Percentiles rank a stretch among this genome's conserved stretches.
These are phyloP conservation scores for Solanum gracilifrons DNA, from an alignment of 257 asterid genomes.

Conservation along the genomic window DNA sequence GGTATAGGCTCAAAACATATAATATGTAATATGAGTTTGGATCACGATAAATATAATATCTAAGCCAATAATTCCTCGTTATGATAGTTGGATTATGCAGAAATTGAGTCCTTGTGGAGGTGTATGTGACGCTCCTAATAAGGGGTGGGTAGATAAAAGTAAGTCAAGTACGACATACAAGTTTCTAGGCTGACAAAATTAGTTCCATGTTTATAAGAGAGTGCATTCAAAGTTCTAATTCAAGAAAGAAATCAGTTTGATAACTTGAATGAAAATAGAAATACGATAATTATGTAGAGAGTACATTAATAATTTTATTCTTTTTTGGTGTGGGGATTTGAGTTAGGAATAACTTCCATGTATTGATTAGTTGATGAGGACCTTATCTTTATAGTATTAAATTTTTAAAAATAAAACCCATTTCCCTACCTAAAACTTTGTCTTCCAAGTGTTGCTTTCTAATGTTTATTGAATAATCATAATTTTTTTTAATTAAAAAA, in stretches of 20 bases:
- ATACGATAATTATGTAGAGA: not conserved
- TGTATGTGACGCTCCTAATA: not conserved
- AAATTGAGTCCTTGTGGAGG: not conserved
- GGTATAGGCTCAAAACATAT: not conserved
- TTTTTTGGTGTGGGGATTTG: not conserved
- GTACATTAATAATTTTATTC: not conserved
- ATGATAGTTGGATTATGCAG: not conserved
- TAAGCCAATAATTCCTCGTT: not conserved
- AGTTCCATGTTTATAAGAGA: not conserved
- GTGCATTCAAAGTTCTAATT: not conserved
- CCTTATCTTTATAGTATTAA: not conserved
- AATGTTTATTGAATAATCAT: not conserved
- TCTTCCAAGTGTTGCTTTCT: not conserved
- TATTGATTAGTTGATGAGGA: not conserved
- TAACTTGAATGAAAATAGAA: not conserved
- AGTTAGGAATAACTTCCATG: not conserved
- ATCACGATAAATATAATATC: not conserved
- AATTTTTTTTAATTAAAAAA: too few species aligned
- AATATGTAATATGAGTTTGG: not conserved
- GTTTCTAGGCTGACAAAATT: not conserved
- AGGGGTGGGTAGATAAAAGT: too few species aligned
- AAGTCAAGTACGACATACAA: not conserved
- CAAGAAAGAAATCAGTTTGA: not conserved
- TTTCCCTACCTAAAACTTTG: not conserved
- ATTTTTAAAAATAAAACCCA: not conserved